A percentile compares a stretch with the other conserved stretches of the same genome.
phyloP scores from a whole-genome alignment of 179 eudicot genomes.

The Amaranthus tricolor region DNA sequence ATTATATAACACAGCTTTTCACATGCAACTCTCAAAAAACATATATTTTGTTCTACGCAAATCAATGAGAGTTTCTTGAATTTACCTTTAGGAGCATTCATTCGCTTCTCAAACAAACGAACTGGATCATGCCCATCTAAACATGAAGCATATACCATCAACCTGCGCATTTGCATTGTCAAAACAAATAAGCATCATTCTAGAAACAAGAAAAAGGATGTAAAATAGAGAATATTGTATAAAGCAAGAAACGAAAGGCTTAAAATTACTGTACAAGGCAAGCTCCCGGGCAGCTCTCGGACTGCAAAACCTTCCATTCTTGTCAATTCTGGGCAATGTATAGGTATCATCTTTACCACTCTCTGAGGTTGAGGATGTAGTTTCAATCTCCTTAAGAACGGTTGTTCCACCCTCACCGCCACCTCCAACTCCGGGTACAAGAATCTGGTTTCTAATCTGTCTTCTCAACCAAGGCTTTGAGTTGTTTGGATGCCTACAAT shows the following conservation, averaged over 20 bases:
- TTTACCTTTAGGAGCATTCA: slow-evolving; percentile 65
- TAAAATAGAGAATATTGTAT: neutral
- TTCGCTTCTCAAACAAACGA: slow-evolving; percentile 73
- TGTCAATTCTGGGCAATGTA: slow-evolving; percentile 59
- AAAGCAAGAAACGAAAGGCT: neutral
- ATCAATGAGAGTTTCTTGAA: neutral
- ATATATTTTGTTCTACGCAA: neutral
- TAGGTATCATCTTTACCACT: slow-evolving; percentile 21
- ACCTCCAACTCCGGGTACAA: slow-evolving; percentile 13
- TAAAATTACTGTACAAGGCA: slow-evolving; percentile 53
- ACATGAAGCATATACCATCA: slow-evolving; percentile 68
- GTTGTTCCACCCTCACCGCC: slow-evolving; percentile 9
- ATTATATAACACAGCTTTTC: neutral
- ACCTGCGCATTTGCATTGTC: slow-evolving; percentile 39
- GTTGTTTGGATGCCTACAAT: slow-evolving; percentile 6
- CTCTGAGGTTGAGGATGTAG: slow-evolving; percentile 11
- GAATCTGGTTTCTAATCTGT: slow-evolving; percentile 15
- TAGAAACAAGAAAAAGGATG: neutral
- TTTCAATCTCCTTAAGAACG: slow-evolving; percentile 17
- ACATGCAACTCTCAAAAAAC: neutral
- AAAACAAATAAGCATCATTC: slow-evolving; percentile 7
- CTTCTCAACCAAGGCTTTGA: slow-evolving; percentile 7
- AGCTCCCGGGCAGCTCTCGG: slow-evolving; percentile 94
- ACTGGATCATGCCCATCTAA: slow-evolving; percentile 84
- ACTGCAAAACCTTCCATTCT: slow-evolving; percentile 83